Base-by-base conservation (phyloP, 768 basidiomycete species). In the Paxillus rubicundulus region DNA sequence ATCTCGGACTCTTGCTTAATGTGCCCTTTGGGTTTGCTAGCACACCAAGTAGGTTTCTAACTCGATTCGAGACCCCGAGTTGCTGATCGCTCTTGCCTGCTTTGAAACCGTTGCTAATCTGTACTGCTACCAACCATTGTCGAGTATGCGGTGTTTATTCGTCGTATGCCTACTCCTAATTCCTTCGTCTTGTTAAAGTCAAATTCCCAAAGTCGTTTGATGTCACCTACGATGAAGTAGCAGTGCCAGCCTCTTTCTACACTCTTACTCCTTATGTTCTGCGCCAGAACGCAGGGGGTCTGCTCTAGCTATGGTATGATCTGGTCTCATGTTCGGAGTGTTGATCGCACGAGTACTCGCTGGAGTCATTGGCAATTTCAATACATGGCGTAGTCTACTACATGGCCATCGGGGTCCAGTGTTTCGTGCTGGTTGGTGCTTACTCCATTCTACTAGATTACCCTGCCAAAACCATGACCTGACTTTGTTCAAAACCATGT, bases 71-170 rank as follows among this genome's bases (percentile, higher is more conserved):
- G n/a, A 39, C 24, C 28, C 7, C 4, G 6, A 6, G 24, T 28
- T 27, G 16, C 18, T 56, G n/a, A 63, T 13, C 9, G 30, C 12
- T 30, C 27, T 37, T 34, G 4, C 7, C 16, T 20, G 6, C 8
- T 28, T 32, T 28, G 21, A 14, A 86, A 86, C 72, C 38, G 83
- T 83, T 13, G 79, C 82, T 16, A 92, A 92, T 61, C 65, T 92
- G 44, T 92, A 92, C 62, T 93, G 92, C 58, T 87, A 84, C 55
- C 88, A 90, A 71, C 90, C 90, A 0, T 65, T 93, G 59, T 70
- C 92, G 12, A 87, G 89, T 82, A 64, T 56, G 77, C 71, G 55
- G 14, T 0, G 2, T 32, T 7, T 30, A 0, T 39, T 12, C 17
- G 9, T 24, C 9, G 9, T 12, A 10, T 4, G 13, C 13, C 38